Conservation (phyloP, 2,329 filamentous ascomycete species). For the Xylariaceae sp. region DNA sequence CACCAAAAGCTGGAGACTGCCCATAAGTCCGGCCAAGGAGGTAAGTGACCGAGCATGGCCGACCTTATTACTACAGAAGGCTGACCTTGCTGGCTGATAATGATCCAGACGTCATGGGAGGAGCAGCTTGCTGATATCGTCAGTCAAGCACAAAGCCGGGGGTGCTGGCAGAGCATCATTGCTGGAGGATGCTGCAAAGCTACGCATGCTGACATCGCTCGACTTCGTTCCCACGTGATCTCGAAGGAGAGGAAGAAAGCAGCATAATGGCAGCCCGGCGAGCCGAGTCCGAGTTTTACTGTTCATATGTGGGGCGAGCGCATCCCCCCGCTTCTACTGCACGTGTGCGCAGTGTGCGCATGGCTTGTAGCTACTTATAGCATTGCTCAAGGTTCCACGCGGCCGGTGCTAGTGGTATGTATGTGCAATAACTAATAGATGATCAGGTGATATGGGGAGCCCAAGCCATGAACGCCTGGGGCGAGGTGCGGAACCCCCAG, state of each 20-base stretch:
- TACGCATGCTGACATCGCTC: slow-evolving; percentile 42
- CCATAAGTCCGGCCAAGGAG: slow-evolving; percentile 19
- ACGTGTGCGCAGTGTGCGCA: not conserved
- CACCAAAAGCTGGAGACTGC: slow-evolving; percentile 54
- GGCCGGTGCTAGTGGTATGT: too few species aligned
- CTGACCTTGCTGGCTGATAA: slow-evolving; percentile 10
- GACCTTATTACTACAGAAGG: not conserved
- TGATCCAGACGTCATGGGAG: slow-evolving; percentile 39
- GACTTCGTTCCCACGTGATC: slow-evolving; percentile 15
- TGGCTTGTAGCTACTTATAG: too few species aligned
- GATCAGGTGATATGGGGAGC: too few species aligned
- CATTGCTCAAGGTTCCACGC: too few species aligned
- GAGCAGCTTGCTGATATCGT: slow-evolving; percentile 39
- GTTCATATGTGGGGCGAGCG: not conserved
- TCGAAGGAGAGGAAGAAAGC: not conserved
- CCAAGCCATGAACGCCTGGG: too few species aligned
- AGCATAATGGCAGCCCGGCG: not conserved
- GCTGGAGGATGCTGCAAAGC: slow-evolving; percentile 52
- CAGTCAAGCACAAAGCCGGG: slow-evolving; percentile 30
- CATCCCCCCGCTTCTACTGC: not conserved
- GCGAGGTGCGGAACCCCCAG: too few species aligned
- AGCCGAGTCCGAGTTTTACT: not conserved
- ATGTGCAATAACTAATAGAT: too few species aligned
- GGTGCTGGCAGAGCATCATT: slow-evolving; percentile 41
- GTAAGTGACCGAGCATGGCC: slow-evolving; percentile 19